Base-by-base conservation (phyloP, 805 yeast genomes). In the Ogataea corticis region DNA sequence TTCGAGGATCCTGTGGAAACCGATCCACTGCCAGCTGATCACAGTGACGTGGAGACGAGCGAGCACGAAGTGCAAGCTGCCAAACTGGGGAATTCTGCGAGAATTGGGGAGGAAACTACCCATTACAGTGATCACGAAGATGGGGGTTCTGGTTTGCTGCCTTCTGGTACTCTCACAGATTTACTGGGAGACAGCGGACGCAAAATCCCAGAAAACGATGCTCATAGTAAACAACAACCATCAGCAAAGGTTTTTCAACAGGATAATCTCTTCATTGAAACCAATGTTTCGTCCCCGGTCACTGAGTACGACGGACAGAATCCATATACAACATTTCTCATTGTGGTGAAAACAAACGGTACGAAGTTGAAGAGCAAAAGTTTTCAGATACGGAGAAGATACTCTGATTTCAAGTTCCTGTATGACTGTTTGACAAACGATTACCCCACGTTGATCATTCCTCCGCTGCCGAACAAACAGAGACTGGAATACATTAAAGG, bases 401-500 rank as follows among this genome's bases (percentile, higher is more conserved):
- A 87, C 65, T 86, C 92, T 4, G 98, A 94, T 65, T 88, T 92
- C 64, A 43, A 85, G 46, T 80, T 84, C 53, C 73, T 92, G 17
- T 87, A 84, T 65, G 86, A 84, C 49, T 82, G 88, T 45, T 70
- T 92, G 43, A 63, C 74, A 41, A 83, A 80, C 54, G 97, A 91
- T 61, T 86, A 73, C 61, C 96, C 97, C 0, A 86, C 94, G 3
- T 75, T 87, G 48, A 79, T 94, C 12, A 80, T 92, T 0, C 99
- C 99, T 1, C 97, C 98, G 12, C 72, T 92, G 43, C 99, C 99
- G 0, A 95, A 92, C 50, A 91, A 90, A 65, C 87, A 87, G 69
- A 79, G 96, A 49, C 72, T 92, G 56, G 96, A 92, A 63, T 92
- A 94, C 66, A 75, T 92, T 42, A 90, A 95, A 31, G 98, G 99